Conservation (phyloP, 768 basidiomycete genomes). For the Neoboletus brunneissimus region DNA sequence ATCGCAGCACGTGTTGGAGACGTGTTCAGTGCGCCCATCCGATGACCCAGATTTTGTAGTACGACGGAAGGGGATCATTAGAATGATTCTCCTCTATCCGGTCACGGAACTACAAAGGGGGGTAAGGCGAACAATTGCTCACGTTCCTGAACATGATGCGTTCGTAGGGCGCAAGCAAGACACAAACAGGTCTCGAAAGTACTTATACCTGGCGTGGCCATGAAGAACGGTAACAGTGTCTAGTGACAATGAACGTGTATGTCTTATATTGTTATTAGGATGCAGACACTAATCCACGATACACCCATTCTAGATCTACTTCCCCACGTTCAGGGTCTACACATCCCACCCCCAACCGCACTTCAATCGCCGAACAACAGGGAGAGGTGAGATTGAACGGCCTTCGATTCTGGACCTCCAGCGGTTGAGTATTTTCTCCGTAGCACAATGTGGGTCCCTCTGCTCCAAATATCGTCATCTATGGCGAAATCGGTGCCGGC, state of each 20-base stretch:
- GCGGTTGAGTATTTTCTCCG: neutral
- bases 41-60: neutral
- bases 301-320: neutral
- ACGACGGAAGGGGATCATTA: too few species aligned
- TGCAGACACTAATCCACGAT: neutral
- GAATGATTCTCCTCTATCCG: neutral
- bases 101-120: neutral
- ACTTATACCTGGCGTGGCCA: neutral
- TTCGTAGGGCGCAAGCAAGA: neutral
- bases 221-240: neutral
- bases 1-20: neutral
- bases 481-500: slow-evolving; percentile 2
- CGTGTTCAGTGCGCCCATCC: neutral
- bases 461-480: slow-evolving; percentile 5
- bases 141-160: neutral
- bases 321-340: neutral
- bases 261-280: neutral
- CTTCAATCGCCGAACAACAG: neutral
- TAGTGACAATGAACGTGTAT: neutral
- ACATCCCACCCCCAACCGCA: neutral
- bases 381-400: neutral
- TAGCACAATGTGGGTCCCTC: neutral
- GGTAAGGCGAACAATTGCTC: neutral
- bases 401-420: neutral
- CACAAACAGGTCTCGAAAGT: neutral